Evolutionary conservation across 441 rosid species (phyloP).

Genomic region (Francoa sonchifolia): DNA sequence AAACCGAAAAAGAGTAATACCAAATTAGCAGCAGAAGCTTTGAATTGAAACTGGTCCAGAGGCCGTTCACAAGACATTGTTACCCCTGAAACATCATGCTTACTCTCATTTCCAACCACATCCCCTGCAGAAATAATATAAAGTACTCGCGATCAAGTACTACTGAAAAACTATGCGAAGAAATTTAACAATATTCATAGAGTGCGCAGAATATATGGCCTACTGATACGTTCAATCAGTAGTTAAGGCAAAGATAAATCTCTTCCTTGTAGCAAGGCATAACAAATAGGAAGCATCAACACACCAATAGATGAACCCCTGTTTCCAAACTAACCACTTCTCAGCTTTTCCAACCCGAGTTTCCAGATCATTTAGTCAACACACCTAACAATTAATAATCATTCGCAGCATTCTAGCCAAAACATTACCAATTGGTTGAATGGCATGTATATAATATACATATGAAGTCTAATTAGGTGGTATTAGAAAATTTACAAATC

Average conservation of each 20-base stretch:
- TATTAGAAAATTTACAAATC: slow-evolving; percentile 1
- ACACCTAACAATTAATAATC: slow-evolving; percentile 22
- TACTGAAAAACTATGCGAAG: neutral
- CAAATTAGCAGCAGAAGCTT: slow-evolving; percentile 25
- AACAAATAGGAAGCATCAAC: slow-evolving; percentile 27
- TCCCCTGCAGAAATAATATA: slow-evolving; percentile 11
- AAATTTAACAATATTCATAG: slow-evolving; percentile 14
- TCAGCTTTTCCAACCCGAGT: slow-evolving; percentile 14
- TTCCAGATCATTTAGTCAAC: slow-evolving; percentile 11
- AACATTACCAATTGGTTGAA: slow-evolving; percentile 24
- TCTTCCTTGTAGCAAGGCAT: slow-evolving; percentile 25
- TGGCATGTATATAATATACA: slow-evolving; percentile 4
- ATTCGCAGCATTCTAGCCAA: slow-evolving; percentile 28
- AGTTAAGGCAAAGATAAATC: slow-evolving; percentile 25
- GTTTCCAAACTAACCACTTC: slow-evolving; percentile 20
- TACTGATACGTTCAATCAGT: slow-evolving; percentile 36
- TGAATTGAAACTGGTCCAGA: slow-evolving; percentile 19
- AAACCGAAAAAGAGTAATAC: too few relatives aligned
- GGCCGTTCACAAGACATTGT: slow-evolving; percentile 33
- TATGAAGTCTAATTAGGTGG: neutral
- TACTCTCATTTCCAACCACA: slow-evolving; percentile 5
- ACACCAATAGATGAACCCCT: slow-evolving; percentile 20
- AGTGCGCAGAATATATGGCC: slow-evolving; percentile 21
- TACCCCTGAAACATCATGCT: slow-evolving; percentile 16
- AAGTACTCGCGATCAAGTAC: slow-evolving; percentile 2